These are phyloP conservation scores for Atkinsonella hypoxylon DNA, from an alignment of 2,329 filamentous ascomycete genomes.

Conservation along the genomic window DNA sequence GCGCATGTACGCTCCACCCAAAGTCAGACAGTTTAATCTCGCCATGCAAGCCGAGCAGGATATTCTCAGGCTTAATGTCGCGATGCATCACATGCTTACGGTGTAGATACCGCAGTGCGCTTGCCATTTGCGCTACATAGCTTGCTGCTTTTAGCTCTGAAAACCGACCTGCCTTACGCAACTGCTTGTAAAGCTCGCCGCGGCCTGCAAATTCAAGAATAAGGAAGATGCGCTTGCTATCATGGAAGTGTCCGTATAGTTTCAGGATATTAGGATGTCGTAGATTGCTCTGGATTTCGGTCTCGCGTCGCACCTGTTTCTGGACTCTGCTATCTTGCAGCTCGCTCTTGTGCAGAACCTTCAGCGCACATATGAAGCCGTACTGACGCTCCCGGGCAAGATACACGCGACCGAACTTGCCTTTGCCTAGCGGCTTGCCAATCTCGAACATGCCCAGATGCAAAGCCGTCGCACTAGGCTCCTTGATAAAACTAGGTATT, in stretches of 20 bases:
- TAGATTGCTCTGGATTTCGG: slow-evolving; percentile 62
- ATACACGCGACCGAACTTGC: slow-evolving; percentile 63
- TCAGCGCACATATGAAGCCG: slow-evolving; percentile 59
- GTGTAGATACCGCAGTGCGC: slow-evolving; percentile 17
- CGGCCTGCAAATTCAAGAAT: slow-evolving; percentile 55
- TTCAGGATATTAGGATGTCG: slow-evolving; percentile 53
- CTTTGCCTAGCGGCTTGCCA: slow-evolving; percentile 59
- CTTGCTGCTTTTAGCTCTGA: slow-evolving; percentile 57
- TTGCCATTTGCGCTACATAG: slow-evolving; percentile 61
- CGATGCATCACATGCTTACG: slow-evolving; percentile 20
- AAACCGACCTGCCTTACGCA: slow-evolving; percentile 53
- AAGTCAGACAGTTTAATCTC: slow-evolving; percentile 19
- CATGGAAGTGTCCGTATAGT: slow-evolving; percentile 60
- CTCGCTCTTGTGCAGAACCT: slow-evolving; percentile 59
- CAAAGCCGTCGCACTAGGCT: not conserved
- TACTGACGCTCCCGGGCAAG: slow-evolving; percentile 54
- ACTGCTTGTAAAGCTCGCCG: slow-evolving; percentile 60
- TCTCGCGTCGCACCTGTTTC: slow-evolving; percentile 59
- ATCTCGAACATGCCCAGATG: slow-evolving; percentile 58
- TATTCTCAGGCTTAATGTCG: slow-evolving; percentile 22
- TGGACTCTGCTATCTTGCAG: slow-evolving; percentile 53
- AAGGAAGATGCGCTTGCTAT: slow-evolving; percentile 58
- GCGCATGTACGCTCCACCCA: slow-evolving; percentile 18
- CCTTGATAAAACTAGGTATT: not conserved
- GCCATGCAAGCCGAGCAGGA: slow-evolving; percentile 18